These are phyloP conservation scores for Naumovozyma baii DNA, from an alignment of 805 yeast genomes.

Conservation along the genomic window DNA sequence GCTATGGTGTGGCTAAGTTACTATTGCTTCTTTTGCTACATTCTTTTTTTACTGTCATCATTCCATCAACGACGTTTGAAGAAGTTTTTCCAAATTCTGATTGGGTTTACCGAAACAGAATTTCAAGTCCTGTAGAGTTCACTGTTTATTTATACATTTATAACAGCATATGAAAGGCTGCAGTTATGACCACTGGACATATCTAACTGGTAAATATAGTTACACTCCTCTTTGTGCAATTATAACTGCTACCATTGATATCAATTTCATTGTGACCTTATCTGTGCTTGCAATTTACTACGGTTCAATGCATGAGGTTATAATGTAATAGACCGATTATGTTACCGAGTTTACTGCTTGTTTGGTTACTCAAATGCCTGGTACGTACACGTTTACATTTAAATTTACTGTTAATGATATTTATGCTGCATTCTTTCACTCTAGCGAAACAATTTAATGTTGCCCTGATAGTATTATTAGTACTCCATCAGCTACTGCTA, in stretches of 20 bases:
- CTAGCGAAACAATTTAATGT: not conserved
- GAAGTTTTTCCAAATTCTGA: not conserved
- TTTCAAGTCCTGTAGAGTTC: not conserved
- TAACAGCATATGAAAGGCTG: not conserved
- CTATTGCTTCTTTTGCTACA: not conserved
- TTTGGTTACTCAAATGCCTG: not conserved
- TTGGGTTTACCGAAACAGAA: not conserved
- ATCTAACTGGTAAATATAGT: not conserved
- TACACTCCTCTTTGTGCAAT: not conserved
- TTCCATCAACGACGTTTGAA: not conserved
- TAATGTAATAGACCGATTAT: not conserved
- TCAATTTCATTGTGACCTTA: not conserved
- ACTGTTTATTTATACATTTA: not conserved
- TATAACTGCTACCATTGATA: not conserved
- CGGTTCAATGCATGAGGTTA: not conserved
- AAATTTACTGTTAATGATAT: not conserved
- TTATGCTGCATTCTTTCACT: not conserved
- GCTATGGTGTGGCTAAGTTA: not conserved
- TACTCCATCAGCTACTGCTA: not conserved
- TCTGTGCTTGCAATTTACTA: not conserved
- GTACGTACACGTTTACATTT: conserved; percentile 1
- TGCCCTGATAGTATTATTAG: not conserved
- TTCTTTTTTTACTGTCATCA: not conserved
- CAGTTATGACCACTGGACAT: not conserved
- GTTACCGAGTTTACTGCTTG: not conserved